These are phyloP conservation scores for Talaromyces rugulosus DNA, from an alignment of 2,329 filamentous ascomycete species.

Conservation along the genomic window DNA sequence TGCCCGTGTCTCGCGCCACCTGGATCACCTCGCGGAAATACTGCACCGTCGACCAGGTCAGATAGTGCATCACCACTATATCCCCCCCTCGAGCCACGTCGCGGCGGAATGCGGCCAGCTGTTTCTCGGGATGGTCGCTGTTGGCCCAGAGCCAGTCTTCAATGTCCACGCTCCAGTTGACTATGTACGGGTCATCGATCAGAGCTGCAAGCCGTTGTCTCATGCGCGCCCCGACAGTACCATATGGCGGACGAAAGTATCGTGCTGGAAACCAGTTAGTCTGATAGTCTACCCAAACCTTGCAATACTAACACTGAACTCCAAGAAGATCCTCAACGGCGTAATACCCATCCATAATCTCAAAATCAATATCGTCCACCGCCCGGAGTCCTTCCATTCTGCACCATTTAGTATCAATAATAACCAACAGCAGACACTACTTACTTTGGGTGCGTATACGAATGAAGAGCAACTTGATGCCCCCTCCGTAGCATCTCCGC, in stretches of 20 bases:
- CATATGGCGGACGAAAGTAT: constrained; percentile 68
- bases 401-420: not conserved
- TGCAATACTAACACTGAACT: constrained; percentile 29
- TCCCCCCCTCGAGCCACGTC: constrained; percentile 60
- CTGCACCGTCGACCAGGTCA: constrained; percentile 60
- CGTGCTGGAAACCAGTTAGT: constrained; percentile 24
- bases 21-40: constrained; percentile 63
- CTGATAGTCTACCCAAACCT: constrained; percentile 12
- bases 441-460: constrained; percentile 63
- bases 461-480: constrained; percentile 66
- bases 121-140: constrained; percentile 59
- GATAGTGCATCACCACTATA: constrained; percentile 66
- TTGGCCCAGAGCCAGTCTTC: constrained; percentile 68
- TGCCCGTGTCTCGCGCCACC: constrained; percentile 60
- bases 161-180: constrained; percentile 67
- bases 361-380: constrained; percentile 30
- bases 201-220: constrained; percentile 56
- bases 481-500: constrained; percentile 58
- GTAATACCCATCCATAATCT: constrained; percentile 31
- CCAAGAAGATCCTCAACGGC: constrained; percentile 27
- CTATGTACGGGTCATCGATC: constrained; percentile 53
- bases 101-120: constrained; percentile 61
- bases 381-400: constrained; percentile 36
- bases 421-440: constrained; percentile 7
- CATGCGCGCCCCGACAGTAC: constrained; percentile 63